These are phyloP conservation scores for Eremomyces bilateralis DNA, from an alignment of 495 filamentous ascomycete genomes.

Conservation along the genomic window DNA sequence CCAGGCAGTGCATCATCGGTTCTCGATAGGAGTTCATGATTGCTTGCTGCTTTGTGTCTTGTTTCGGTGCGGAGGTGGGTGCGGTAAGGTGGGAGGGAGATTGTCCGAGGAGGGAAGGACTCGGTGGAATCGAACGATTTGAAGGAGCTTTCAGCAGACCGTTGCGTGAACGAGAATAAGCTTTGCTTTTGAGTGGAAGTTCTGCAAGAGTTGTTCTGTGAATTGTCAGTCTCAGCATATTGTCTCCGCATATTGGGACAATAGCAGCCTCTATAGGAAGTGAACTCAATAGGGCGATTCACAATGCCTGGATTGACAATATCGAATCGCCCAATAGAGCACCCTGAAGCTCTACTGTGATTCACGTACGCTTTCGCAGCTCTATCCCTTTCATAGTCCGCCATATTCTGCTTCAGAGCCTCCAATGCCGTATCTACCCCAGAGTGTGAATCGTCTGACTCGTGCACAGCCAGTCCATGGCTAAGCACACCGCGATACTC, in stretches of 20 bases:
- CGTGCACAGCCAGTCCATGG: conserved; percentile 10
- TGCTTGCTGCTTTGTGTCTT: conserved; percentile 9
- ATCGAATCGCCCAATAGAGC: too few relatives aligned
- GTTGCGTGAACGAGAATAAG: conserved; percentile 1
- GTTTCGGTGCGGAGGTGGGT: conserved; percentile 14
- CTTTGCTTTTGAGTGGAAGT: background rate
- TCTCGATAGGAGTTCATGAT: conserved; percentile 4
- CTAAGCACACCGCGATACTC: conserved; percentile 12
- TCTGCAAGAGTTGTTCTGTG: too few relatives aligned
- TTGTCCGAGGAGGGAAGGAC: background rate
- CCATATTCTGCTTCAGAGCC: conserved; percentile 16
- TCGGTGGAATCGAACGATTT: background rate
- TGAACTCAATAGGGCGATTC: too few relatives aligned
- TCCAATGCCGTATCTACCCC: conserved; percentile 18
- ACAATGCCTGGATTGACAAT: too few relatives aligned
- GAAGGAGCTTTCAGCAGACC: background rate
- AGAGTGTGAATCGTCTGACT: conserved; percentile 8
- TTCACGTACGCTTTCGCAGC: conserved; percentile 18
- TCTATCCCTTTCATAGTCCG: conserved; percentile 17
- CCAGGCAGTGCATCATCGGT: conserved; percentile 16
- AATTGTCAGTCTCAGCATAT: too few relatives aligned
- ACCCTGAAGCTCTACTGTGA: too few relatives aligned
- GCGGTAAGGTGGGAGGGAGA: conserved; percentile 1
- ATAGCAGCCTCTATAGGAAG: too few relatives aligned
- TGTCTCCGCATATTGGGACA: too few relatives aligned